phyloP scores from a whole-genome alignment of 805 yeast genomes.

The Candida coleopterorum region DNA sequence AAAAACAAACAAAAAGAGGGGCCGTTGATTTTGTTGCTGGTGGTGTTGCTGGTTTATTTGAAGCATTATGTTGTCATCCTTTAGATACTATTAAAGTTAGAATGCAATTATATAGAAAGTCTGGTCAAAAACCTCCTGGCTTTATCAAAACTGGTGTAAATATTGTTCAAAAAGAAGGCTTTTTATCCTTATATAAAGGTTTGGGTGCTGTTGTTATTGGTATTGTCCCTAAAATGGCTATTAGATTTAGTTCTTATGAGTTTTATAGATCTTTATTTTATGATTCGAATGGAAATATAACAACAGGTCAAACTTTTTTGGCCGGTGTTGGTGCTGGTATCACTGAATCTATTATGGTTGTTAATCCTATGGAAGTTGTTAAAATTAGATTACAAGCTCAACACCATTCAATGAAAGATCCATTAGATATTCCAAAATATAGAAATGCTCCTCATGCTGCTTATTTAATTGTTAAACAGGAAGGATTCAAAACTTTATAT shows the following conservation, averaged over 20 bases:
- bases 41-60: slow-evolving; percentile 95
- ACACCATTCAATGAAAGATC: slow-evolving; percentile 83
- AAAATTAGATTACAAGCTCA: slow-evolving; percentile 96
- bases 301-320: slow-evolving; percentile 72
- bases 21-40: slow-evolving; percentile 80
- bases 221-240: slow-evolving; percentile 97
- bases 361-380: slow-evolving; percentile 96
- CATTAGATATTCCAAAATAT: slow-evolving; percentile 76
- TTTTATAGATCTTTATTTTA: slow-evolving; percentile 69
- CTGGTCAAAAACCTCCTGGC: slow-evolving; percentile 79
- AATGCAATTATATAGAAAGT: slow-evolving; percentile 83
- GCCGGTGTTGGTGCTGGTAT: slow-evolving; percentile 98
- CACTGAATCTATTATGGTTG: slow-evolving; percentile 92
- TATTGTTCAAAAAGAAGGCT: slow-evolving; percentile 75
- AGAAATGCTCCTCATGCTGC: slow-evolving; percentile 91
- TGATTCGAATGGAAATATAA: slow-evolving; percentile 57
- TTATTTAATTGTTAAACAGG: slow-evolving; percentile 78
- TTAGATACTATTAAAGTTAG: slow-evolving; percentile 95
- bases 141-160: slow-evolving; percentile 75
- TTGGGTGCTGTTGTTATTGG: slow-evolving; percentile 96
- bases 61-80: slow-evolving; percentile 98
- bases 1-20: slow-evolving; percentile 30
- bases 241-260: slow-evolving; percentile 92
- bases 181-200: slow-evolving; percentile 88
- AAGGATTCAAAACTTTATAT: slow-evolving; percentile 83